Evolutionary conservation across 495 filamentous ascomycete genomes (phyloP), one percentile per base, ranked within the genome.

Genomic region (Penicillium canescens): DNA sequence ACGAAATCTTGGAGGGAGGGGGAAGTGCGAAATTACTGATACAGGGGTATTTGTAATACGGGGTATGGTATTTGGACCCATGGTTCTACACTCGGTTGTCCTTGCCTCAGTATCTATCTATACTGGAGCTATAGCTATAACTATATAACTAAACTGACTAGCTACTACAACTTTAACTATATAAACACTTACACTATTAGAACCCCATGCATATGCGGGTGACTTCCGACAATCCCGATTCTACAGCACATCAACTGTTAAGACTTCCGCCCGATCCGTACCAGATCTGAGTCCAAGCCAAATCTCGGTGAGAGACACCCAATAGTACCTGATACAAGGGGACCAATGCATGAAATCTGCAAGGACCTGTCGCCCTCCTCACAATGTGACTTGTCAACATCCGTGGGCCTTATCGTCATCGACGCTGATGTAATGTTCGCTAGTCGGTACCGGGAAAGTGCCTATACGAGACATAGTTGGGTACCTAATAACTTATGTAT

Each of bases 341-440:
- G 47, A 36, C 23, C 39, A 48, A 54, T 63, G 57, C 61, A 71
- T 52, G 54, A 62, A 63, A 65, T 61, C 61, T 70, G 69, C 67
- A 73, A 73, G 67, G 68, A 73, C 59, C 54, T 66, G 58, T 65
- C 56, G 44, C 50, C 44, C 23, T 58, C 58, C 67, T 66, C 46
- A 61, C 57, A 52, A 67, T 70, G 52, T 73, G 70, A 73, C 70
- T 69, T 52, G 67, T 70, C 70, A 60, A 55, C 46, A 57, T 55
- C 46, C 54, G 59, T 65, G 54, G 58, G 56, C 55, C 58, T 54
- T 59, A 66, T 66, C 60, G 56, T 60, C 60, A 65, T 64, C 43
- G 36, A 16, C 46, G 50, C 56, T 50, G 51, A 49, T 44, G 42
- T 41, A 57, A 46, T 56, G 31, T 38, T 36, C 21, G 21, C 21